A percentile compares a stretch with the other conserved stretches of the same genome.
Conservation (phyloP, 129 eudicot species). For the Flaveria sonorensis region DNA sequence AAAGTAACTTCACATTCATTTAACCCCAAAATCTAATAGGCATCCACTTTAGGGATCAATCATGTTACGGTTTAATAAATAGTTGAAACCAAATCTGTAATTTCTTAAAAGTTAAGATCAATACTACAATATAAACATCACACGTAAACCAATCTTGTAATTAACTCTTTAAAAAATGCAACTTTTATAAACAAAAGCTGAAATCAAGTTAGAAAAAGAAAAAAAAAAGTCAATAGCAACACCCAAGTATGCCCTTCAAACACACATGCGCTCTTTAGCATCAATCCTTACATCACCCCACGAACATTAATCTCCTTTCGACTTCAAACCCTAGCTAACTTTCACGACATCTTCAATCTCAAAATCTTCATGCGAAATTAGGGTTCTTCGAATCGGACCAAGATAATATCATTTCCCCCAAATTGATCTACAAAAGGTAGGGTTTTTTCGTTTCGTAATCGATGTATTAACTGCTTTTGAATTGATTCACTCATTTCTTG, state of each 20-base stretch:
- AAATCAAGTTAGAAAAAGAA: neutral
- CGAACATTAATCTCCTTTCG: constrained; percentile 18
- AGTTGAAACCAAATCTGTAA: too few species aligned
- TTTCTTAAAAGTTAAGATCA: too few species aligned
- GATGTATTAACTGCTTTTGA: neutral
- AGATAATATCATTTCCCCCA: neutral
- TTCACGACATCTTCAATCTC: neutral
- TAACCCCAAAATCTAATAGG: too few species aligned
- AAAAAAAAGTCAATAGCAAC: neutral
- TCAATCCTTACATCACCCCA: constrained; percentile 11
- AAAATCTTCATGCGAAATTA: constrained; percentile 3
- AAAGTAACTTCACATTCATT: too few species aligned
- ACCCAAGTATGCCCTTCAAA: constrained; percentile 31
- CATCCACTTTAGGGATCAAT: too few species aligned
- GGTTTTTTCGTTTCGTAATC: neutral
- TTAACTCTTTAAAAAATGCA: too few species aligned
- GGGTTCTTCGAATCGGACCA: constrained; percentile 6
- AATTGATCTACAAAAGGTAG: constrained; percentile 17
- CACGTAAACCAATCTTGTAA: too few species aligned
- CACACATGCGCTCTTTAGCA: constrained; percentile 35
- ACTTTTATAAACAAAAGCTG: neutral
- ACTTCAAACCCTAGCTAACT: constrained; percentile 26
- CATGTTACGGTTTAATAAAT: too few species aligned
- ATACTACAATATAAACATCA: too few species aligned
- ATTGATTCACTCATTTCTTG: too few species aligned